Percentiles rank a stretch among this genome's conserved stretches.
phyloP scores from a whole-genome alignment of 2,329 filamentous ascomycete species.

The Epicoccum nigrum region DNA sequence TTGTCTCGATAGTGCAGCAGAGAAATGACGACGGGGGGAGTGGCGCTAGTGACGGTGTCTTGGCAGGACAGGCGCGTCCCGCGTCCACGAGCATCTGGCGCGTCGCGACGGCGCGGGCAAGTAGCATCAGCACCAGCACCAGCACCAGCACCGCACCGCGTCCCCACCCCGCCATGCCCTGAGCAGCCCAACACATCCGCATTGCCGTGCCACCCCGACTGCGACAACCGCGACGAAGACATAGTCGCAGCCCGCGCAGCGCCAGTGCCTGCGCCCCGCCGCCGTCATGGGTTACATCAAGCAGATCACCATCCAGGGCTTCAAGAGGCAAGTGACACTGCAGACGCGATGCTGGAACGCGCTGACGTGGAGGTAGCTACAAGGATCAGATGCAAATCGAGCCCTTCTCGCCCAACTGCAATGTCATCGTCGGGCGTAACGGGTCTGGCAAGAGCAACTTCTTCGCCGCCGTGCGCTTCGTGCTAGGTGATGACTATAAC shows the following conservation, averaged over 20 bases:
- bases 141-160: slow-evolving; percentile 6
- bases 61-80: neutral
- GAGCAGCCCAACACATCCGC: slow-evolving; percentile 3
- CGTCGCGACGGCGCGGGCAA: too few species aligned
- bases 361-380: slow-evolving; percentile 68
- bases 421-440: slow-evolving; percentile 98
- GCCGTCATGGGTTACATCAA: slow-evolving; percentile 75
- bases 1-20: too few species aligned
- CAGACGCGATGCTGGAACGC: neutral
- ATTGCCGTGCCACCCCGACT: neutral
- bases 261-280: slow-evolving; percentile 19
- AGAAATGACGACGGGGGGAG: too few species aligned
- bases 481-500: slow-evolving; percentile 95
- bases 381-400: slow-evolving; percentile 99
- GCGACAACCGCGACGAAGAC: neutral
- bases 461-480: slow-evolving; percentile 98
- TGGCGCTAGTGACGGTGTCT: too few species aligned
- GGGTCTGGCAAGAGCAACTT: slow-evolving; percentile 99
- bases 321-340: slow-evolving; percentile 77
- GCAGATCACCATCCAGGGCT: slow-evolving; percentile 99
- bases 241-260: slow-evolving; percentile 9
- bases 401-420: slow-evolving; percentile 95
- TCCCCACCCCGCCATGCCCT: slow-evolving; percentile 28
- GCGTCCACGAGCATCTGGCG: too few species aligned
- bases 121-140: too few species aligned